Base-by-base conservation (phyloP, 352 stramenopile genomes). In the Elongisporangium prolatum region DNA sequence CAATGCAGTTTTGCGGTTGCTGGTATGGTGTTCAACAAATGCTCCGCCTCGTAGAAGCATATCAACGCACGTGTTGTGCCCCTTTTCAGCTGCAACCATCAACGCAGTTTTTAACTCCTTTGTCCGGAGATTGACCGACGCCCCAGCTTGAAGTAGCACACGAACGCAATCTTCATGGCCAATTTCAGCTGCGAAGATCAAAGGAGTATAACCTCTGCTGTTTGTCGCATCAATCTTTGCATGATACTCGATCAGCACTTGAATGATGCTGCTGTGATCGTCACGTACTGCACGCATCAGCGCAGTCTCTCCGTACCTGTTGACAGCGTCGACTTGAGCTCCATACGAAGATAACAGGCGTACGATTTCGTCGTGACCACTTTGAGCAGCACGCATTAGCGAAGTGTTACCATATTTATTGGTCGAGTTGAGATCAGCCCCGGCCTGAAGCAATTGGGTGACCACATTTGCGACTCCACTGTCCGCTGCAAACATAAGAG, bases 1-100 rank as follows among this genome's bases (percentile, higher is more conserved):
- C 13, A 68, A 52, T 16, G 55, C 38, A 0, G 55, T 59, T 40
- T 40, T 40, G 28, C 28, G 28, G 28, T 40, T 9, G 28, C 8
- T 40, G 4, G 28, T 40, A 13, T 40, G 28, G 28, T 40, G 28
- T 40, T 40, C 28, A 9, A 40, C 9, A 9, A 40, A 40, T 40
- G 28, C 28, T 14, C 28, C 28, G 28, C 28, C 28, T 40, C 28
- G 28, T 14, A 40, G 28, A 40, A 40, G 28, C 8, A 40, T 2
- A 40, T 40, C 28, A 13, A 40, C 28, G 14, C 28, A 40, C 4
- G 9, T 9, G 8, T 40, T 40, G 9, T 40, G 28, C 4, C 28
- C 28, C 9, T 13, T 40, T 40, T 40, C 28, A 8, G 28, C 28
- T 40, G 28, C 28, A 40, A 40, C 9, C 28, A 40, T 40, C 28